These are phyloP conservation scores for Aegilops umbellulata DNA, from an alignment of 176 grass and related monocot species.

Conservation along the genomic window DNA sequence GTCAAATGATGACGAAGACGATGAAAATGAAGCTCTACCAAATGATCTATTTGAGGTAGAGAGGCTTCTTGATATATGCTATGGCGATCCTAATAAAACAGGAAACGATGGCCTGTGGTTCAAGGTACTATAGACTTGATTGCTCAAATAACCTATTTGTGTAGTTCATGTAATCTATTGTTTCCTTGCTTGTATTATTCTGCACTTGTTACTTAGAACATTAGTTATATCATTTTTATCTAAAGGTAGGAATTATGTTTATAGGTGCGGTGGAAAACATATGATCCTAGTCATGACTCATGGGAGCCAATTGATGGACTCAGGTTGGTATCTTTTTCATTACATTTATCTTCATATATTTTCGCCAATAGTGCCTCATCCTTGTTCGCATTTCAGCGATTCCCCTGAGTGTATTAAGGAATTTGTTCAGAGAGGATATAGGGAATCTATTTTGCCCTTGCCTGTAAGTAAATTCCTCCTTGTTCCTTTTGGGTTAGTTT, in stretches of 20 bases:
- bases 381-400: slow-evolving; percentile 36
- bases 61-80: slow-evolving; percentile 53
- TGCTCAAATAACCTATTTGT: background rate
- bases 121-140: slow-evolving; percentile 42
- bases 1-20: slow-evolving; percentile 35
- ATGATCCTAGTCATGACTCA: slow-evolving; percentile 49
- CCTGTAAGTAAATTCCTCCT: background rate
- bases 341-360: background rate
- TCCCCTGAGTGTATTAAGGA: slow-evolving; percentile 14
- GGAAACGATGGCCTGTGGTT: slow-evolving; percentile 47
- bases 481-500: background rate
- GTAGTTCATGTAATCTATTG: background rate
- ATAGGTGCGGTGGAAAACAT: slow-evolving; percentile 71
- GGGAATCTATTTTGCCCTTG: background rate
- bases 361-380: background rate
- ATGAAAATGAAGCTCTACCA: slow-evolving; percentile 19
- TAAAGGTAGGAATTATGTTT: background rate
- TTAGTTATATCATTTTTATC: background rate
- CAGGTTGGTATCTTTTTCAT: slow-evolving; percentile 35
- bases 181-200: background rate
- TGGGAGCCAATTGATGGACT: slow-evolving; percentile 70
- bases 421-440: background rate
- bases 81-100: slow-evolving; percentile 48
- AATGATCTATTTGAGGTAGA: slow-evolving; percentile 57
- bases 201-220: background rate